phyloP scores from a whole-genome alignment of 768 basidiomycete genomes.

The Erythrobasidium yunnanense region DNA sequence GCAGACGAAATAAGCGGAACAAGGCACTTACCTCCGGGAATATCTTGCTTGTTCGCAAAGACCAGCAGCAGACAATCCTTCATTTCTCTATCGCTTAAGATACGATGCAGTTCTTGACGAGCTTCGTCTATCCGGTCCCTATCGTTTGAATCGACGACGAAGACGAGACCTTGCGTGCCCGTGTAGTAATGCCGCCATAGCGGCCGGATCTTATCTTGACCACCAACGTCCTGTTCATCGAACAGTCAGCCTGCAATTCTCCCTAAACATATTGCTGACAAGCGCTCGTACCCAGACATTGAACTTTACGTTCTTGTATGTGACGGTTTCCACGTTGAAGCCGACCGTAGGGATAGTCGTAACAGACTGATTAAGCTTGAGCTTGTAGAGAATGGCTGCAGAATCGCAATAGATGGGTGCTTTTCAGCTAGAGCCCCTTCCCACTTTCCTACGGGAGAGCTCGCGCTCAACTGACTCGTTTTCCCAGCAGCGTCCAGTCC shows the following conservation, averaged over 20 bases:
- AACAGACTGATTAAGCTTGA: conserved; percentile 96
- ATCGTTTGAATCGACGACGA: conserved; percentile 95
- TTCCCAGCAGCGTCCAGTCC: conserved; percentile 97
- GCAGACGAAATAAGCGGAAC: too few species aligned
- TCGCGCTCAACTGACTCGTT: conserved; percentile 91
- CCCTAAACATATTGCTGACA: background rate
- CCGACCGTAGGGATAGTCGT: conserved; percentile 98
- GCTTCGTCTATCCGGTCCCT: conserved; percentile 92
- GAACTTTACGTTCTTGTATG: conserved; percentile 78
- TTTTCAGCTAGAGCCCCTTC: background rate
- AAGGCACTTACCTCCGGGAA: conserved; percentile 71
- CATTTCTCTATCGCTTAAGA: conserved; percentile 95
- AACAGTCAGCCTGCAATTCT: background rate
- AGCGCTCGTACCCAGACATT: conserved; percentile 43
- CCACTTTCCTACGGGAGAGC: too few species aligned
- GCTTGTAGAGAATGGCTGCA: conserved; percentile 92
- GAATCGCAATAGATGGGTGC: background rate
- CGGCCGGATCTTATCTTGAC: conserved; percentile 98
- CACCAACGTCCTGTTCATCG: conserved; percentile 55
- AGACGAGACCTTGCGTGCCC: conserved; percentile 94
- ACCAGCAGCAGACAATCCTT: conserved; percentile 91
- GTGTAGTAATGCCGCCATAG: conserved; percentile 99
- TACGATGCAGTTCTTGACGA: conserved; percentile 85
- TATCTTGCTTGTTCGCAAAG: conserved; percentile 99
- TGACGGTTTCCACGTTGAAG: conserved; percentile 98